These are phyloP conservation scores for Rhododendron molle DNA, from an alignment of 148 eudicot genomes.

Conservation along the genomic window DNA sequence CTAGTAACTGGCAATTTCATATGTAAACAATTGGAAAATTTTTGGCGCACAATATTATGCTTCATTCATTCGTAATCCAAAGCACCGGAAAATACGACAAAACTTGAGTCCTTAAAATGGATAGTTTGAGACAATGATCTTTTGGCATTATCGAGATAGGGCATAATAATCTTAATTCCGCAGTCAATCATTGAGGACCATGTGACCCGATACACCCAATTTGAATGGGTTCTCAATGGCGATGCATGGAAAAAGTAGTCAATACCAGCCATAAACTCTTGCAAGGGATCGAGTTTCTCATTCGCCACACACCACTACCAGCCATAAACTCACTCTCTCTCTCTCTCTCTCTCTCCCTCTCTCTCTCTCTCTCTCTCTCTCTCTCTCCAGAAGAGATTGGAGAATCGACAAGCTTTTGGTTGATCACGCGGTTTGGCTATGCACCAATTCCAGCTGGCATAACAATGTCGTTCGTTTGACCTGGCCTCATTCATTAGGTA, in stretches of 20 bases:
- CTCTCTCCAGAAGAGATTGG: not conserved
- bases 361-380: not conserved
- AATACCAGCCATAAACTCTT: not conserved
- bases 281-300: not conserved
- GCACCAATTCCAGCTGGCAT: too few relatives aligned
- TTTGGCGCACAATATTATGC: too few relatives aligned
- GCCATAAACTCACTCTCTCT: not conserved
- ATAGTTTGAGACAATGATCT: not conserved
- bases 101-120: too few relatives aligned
- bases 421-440: constrained; percentile 12
- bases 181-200: not conserved
- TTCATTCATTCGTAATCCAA: too few relatives aligned
- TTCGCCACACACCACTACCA: not conserved
- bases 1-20: too few relatives aligned
- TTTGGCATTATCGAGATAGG: not conserved
- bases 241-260: not conserved
- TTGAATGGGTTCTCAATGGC: not conserved
- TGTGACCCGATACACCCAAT: not conserved
- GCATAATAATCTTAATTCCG: not conserved
- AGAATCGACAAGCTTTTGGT: constrained; percentile 7
- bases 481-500: too few relatives aligned
- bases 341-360: not conserved
- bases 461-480: too few relatives aligned
- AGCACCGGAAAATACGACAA: too few relatives aligned
- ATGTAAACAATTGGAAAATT: too few relatives aligned